Evolutionary conservation across 768 basidiomycete genomes (phyloP), one percentile per base, ranked within the genome.

Genomic region (Suillus weaverae): DNA sequence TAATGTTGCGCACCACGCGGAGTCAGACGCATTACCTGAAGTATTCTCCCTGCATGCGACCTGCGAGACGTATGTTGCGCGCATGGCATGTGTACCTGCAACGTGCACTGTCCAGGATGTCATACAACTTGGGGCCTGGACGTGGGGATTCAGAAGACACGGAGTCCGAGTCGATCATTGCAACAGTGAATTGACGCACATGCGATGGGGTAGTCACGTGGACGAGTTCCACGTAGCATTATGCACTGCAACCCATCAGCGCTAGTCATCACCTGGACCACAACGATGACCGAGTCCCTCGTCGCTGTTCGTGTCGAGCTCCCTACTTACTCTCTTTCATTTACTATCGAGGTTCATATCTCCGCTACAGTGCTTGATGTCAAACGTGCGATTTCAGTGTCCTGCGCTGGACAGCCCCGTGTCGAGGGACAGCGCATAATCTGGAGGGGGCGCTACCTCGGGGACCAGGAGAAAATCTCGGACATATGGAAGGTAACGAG

Each of bases 351-450:
- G 50, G 83, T 89, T 32, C 73, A 81, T 30, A 70, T 73, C 38
- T 73, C 77, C 16, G 81, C 81, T 61, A 85, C 86, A 18, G 79
- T 94, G 44, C 77, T 79, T 39, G 83, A 90, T 70, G 79, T 92
- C 65, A 94, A 94, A 78, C 79, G 82, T 63, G 83, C 86, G 74
- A 92, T 94, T 68, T 80, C 77, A 63, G 76, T 73, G 20, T 73
- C 77, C 30, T 93, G 92, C 71, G 75, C 81, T 20, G 92, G 92
- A 32, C 81, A 79, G 66, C 92, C 92, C 50, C 81, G 77, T 48
- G 80, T 85, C 20, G 85, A 86, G n/a, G 89, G 91, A 22, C 92
- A 93, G 75, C 81, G 89, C 64, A 81, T 94, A 64, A 88, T 94
- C 63, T 91, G 87, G 85, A 82, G 86, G 70, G 92, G 92, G 26